A percentile compares a stretch with the other conserved stretches of the same genome.
Conservation (phyloP, 2,329 filamentous ascomycete genomes). For the Periconia digitata region DNA sequence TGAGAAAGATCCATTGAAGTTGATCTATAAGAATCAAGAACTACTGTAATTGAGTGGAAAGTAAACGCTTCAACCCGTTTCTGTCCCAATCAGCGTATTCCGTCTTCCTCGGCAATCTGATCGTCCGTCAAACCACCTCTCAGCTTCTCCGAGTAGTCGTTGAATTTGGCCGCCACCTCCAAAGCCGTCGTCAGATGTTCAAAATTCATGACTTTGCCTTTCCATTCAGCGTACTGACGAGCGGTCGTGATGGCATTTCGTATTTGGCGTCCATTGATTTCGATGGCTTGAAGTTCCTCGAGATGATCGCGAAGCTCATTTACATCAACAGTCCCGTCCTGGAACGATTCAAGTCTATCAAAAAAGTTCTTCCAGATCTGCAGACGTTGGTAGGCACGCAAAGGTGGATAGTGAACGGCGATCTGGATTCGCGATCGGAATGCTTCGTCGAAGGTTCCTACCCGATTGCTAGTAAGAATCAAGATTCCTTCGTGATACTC, state of each 20-base stretch:
- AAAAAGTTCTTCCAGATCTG: neutral
- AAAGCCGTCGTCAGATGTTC: slow-evolving; percentile 11
- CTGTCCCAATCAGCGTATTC: slow-evolving; percentile 5
- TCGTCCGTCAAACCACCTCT: slow-evolving; percentile 12
- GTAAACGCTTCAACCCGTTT: too few species aligned
- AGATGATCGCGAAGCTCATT: neutral
- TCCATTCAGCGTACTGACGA: neutral
- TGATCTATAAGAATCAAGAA: too few species aligned
- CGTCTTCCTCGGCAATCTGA: slow-evolving; percentile 6
- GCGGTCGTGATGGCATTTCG: slow-evolving; percentile 17
- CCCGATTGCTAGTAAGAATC: slow-evolving; percentile 22
- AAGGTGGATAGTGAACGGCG: slow-evolving; percentile 48
- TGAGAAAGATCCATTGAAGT: too few species aligned
- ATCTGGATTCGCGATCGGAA: slow-evolving; percentile 16
- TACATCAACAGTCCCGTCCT: neutral
- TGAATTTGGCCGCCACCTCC: slow-evolving; percentile 13
- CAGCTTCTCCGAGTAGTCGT: slow-evolving; percentile 9
- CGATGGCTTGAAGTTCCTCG: neutral
- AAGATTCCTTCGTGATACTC: slow-evolving; percentile 67
- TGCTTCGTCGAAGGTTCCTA: slow-evolving; percentile 23
- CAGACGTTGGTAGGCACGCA: slow-evolving; percentile 38
- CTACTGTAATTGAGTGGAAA: too few species aligned
- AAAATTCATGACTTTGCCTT: neutral
- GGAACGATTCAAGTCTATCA: slow-evolving; percentile 1
- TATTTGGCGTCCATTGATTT: slow-evolving; percentile 14